Evolutionary conservation across 371 early-diverging fungal genomes (phyloP), one percentile per base, ranked within the genome.

Genomic region (Actinomortierella ambigua): DNA sequence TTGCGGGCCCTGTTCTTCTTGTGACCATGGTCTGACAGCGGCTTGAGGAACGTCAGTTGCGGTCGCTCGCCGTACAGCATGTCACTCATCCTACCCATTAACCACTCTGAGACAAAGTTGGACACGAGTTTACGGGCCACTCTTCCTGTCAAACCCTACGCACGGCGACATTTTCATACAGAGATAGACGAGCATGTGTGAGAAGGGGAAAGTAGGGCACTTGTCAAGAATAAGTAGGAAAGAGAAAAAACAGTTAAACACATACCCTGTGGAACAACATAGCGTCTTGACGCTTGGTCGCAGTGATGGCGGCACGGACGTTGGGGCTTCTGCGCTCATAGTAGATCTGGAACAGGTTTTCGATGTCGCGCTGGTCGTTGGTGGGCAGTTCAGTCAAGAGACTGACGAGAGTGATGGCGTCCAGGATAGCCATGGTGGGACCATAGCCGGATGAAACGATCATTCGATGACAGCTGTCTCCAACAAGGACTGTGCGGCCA

Each of bases 391-490:
- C 70, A 41, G 57, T 43, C 29, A 70, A 40, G 20, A 70, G 58
- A 2, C 65, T 65, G 17, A 57, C 65, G 2, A 70, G 48, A 42
- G 61, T 61, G 48, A 70, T 70, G 0, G 61, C 57, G 23, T 70
- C 70, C 24, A 70, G 29, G 6, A 70, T 55, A 2, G 58, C 58
- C 27, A 65, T 61, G 14, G 70, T 70, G 3, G 70, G 27, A 13
- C 55, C 65, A 47, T 65, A 65, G 1, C 70, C 70, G 20, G 70
- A 64, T 1, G 65, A 70, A 65, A 34, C 62, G 57, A 50, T 34
- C 2, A 23, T 62, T 41, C 13, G n/a, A 7, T 15, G 24, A 17
- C 44, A 43, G 62, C 68, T 50, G 51, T 70, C 70, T 0, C 70
- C 70, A 34, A 70, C 0, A 9, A 70, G 58, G 1, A 70, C 50